phyloP scores from a whole-genome alignment of 2,329 filamentous ascomycete genomes.

The Fusarium nodosum region DNA sequence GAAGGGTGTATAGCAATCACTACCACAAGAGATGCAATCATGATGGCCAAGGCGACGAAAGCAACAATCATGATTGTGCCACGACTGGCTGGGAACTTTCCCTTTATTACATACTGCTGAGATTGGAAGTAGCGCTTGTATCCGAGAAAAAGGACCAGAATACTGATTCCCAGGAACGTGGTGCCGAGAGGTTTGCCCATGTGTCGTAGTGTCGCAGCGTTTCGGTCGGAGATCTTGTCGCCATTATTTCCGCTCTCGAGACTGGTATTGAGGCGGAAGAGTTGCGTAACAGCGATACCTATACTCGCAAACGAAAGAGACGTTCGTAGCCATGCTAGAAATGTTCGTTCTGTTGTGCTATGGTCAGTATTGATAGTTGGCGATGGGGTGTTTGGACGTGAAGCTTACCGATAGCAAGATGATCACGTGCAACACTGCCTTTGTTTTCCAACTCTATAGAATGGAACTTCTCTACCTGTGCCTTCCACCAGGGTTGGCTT shows the following conservation, averaged over 20 bases:
- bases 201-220: slow-evolving; percentile 65
- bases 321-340: slow-evolving; percentile 87
- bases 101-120: slow-evolving; percentile 83
- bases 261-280: slow-evolving; percentile 84
- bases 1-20: slow-evolving; percentile 68
- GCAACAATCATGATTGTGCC: slow-evolving; percentile 80
- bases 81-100: slow-evolving; percentile 83
- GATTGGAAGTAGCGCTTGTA: slow-evolving; percentile 84
- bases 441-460: slow-evolving; percentile 87
- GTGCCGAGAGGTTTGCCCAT: slow-evolving; percentile 82
- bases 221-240: slow-evolving; percentile 50
- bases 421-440: slow-evolving; percentile 85
- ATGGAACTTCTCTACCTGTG: slow-evolving; percentile 63
- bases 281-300: slow-evolving; percentile 85
- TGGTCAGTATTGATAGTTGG: slow-evolving; percentile 14
- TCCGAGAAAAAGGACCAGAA: slow-evolving; percentile 80
- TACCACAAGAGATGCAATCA: slow-evolving; percentile 71
- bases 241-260: slow-evolving; percentile 57
- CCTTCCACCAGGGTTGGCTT: slow-evolving; percentile 64
- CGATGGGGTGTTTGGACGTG: background rate
- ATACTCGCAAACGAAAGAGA: slow-evolving; percentile 86
- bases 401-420: slow-evolving; percentile 78
- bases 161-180: slow-evolving; percentile 81
- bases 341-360: slow-evolving; percentile 76
- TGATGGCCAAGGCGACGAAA: slow-evolving; percentile 73